phyloP scores from a whole-genome alignment of 352 stramenopile genomes.

The Globisporangium camurandrum region DNA sequence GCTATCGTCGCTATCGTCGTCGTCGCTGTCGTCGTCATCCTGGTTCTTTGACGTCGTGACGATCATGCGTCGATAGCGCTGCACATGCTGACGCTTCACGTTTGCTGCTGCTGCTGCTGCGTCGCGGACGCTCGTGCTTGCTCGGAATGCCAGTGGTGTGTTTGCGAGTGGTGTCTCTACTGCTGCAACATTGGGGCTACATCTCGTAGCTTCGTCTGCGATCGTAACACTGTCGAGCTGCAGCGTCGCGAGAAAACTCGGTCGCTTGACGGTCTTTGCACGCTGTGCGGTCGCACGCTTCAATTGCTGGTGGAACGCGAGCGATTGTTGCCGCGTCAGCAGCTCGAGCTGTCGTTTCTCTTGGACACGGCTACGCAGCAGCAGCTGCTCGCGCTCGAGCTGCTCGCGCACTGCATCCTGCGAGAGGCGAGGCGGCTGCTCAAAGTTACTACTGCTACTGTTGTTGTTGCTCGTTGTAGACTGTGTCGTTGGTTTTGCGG shows the following conservation, averaged over 20 bases:
- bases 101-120: not conserved
- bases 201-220: not conserved
- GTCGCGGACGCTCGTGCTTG: too few species aligned
- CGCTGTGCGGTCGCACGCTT: slow-evolving; percentile 11
- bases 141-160: too few species aligned
- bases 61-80: not conserved
- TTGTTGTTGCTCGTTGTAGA: too few species aligned
- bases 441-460: not conserved
- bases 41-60: not conserved
- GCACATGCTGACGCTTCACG: not conserved
- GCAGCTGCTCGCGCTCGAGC: slow-evolving; percentile 5
- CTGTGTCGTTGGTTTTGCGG: not conserved
- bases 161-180: too few species aligned
- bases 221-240: slow-evolving; percentile 12
- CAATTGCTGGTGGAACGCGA: slow-evolving; percentile 16
- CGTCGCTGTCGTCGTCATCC: not conserved
- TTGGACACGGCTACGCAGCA: slow-evolving; percentile 10
- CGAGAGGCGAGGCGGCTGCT: not conserved
- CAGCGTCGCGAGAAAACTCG: slow-evolving; percentile 24
- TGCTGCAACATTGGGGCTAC: not conserved
- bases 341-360: slow-evolving; percentile 9
- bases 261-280: slow-evolving; percentile 9
- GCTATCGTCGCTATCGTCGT: not conserved
- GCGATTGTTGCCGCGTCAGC: slow-evolving; percentile 10
- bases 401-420: not conserved